These are phyloP conservation scores for Raddia distichophylla DNA, from an alignment of 176 grass and related monocot genomes.

Conservation along the genomic window DNA sequence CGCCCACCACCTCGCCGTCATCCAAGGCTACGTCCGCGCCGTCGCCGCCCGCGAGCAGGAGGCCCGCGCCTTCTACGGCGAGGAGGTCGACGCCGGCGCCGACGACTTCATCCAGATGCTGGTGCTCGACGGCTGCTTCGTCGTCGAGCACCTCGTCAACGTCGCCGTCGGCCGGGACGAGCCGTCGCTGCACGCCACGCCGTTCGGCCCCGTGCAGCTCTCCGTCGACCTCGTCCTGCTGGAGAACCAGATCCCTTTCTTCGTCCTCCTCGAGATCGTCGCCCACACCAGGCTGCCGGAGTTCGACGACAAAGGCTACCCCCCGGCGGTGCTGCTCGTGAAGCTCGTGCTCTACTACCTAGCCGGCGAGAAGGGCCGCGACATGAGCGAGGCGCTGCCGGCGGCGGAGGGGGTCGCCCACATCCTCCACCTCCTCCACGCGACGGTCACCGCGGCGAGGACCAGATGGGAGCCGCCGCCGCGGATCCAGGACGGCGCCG, in stretches of 20 bases:
- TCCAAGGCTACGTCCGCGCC: constrained; percentile 43
- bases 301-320: background rate
- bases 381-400: constrained; percentile 34
- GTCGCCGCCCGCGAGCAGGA: constrained; percentile 39
- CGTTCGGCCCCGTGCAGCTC: constrained; percentile 48
- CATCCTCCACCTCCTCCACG: constrained; percentile 54
- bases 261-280: constrained; percentile 50
- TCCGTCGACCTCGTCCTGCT: constrained; percentile 55
- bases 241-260: constrained; percentile 59
- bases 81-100: background rate
- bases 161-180: constrained; percentile 23
- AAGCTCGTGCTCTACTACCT: constrained; percentile 46
- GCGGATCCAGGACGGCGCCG: constrained; percentile 15
- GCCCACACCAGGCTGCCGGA: constrained; percentile 22
- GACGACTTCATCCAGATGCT: constrained; percentile 41
- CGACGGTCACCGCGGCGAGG: constrained; percentile 34
- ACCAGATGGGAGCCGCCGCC: constrained; percentile 36
- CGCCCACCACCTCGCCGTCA: constrained; percentile 11
- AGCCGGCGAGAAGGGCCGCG: constrained; percentile 45
- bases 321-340: constrained; percentile 14
- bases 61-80: constrained; percentile 50
- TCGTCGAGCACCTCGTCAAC: constrained; percentile 60
- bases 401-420: background rate
- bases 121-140: constrained; percentile 61
- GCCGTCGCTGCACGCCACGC: constrained; percentile 40